Conservation (phyloP, 305 asterid genomes). For the Fraxinus ornus region DNA sequence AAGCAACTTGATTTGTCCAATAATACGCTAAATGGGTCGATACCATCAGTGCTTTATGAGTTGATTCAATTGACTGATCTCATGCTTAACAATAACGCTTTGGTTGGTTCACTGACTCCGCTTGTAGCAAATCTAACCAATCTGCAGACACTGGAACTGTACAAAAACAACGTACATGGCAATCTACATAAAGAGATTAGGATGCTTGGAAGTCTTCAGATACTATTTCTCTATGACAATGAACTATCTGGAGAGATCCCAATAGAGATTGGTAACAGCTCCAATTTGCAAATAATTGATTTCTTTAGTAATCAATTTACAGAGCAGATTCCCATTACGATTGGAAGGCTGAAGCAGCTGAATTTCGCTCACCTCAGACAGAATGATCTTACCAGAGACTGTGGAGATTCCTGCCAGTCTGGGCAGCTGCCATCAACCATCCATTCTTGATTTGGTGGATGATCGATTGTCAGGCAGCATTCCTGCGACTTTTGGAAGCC, state of each 20-base stretch:
- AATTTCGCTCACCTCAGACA: slow-evolving; percentile 72
- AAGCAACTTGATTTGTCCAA: slow-evolving; percentile 78
- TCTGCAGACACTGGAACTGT: slow-evolving; percentile 59
- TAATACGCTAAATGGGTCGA: slow-evolving; percentile 56
- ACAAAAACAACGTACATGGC: slow-evolving; percentile 61
- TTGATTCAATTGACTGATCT: slow-evolving; percentile 60
- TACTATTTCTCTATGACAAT: slow-evolving; percentile 67
- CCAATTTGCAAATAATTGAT: slow-evolving; percentile 70
- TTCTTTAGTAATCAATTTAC: slow-evolving; percentile 69
- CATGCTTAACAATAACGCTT: slow-evolving; percentile 69
- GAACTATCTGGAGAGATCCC: slow-evolving; percentile 78
- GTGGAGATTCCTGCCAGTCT: slow-evolving; percentile 73
- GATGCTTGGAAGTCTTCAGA: slow-evolving; percentile 60
- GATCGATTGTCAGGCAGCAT: slow-evolving; percentile 60
- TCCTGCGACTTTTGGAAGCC: slow-evolving; percentile 60
- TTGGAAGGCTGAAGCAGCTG: slow-evolving; percentile 67
- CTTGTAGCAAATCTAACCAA: slow-evolving; percentile 55
- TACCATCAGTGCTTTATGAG: slow-evolving; percentile 63
- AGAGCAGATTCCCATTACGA: slow-evolving; percentile 58
- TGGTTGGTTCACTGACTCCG: slow-evolving; percentile 64
- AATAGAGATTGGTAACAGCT: slow-evolving; percentile 69
- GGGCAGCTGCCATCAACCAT: slow-evolving; percentile 61
- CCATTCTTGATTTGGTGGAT: slow-evolving; percentile 76
- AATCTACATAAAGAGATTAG: slow-evolving; percentile 65
- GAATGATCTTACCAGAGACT: slow-evolving; percentile 49